Evolutionary conservation across 768 basidiomycete species (phyloP), one percentile per base, ranked within the genome.

Genomic region (Flagelloscypha sp.): DNA sequence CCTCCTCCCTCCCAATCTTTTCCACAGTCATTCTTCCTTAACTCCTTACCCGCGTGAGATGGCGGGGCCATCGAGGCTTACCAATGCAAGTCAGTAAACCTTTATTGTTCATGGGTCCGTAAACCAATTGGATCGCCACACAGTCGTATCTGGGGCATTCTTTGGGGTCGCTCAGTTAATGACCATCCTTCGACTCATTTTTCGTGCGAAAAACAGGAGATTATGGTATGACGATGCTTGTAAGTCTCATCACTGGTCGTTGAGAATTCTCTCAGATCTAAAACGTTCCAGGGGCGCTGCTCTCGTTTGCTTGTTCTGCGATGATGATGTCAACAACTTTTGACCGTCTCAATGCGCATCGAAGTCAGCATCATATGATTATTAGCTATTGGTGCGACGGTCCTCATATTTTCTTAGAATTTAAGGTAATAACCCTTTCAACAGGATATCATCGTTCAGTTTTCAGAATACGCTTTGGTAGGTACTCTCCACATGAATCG

Each of bases 181-280:
- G 35, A 40, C 39, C 8, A 12, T 30, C 7, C 16, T 35, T 17
- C 33, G 39, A 18, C 21, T 40, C 6, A 10, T 12, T 12, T 11
- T 40, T 11, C 34, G 39, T 6, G 11, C 10, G 6, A 16, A 28
- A 13, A 11, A n/a, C n/a, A 27, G 23, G 12, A 25, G 39, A n/a
- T 27, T 40, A n/a, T 40, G 39, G 39, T 35, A 27, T 33, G 39
- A 40, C 39, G 39, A 40, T 29, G 39, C 39, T n/a, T n/a, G n/a
- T n/a, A n/a, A n/a, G n/a, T n/a, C n/a, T n/a, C n/a, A n/a, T n/a
- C n/a, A n/a, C n/a, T n/a, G n/a, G n/a, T n/a, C n/a, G n/a, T n/a
- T n/a, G n/a, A n/a, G n/a, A n/a, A n/a, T n/a, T n/a, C n/a, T n/a
- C n/a, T n/a, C n/a, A n/a, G n/a, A n/a, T n/a, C n/a, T n/a, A n/a